phyloP scores from a whole-genome alignment of 1,284 basidiomycete species.

The Cutaneotrichosporon arboriforme region DNA sequence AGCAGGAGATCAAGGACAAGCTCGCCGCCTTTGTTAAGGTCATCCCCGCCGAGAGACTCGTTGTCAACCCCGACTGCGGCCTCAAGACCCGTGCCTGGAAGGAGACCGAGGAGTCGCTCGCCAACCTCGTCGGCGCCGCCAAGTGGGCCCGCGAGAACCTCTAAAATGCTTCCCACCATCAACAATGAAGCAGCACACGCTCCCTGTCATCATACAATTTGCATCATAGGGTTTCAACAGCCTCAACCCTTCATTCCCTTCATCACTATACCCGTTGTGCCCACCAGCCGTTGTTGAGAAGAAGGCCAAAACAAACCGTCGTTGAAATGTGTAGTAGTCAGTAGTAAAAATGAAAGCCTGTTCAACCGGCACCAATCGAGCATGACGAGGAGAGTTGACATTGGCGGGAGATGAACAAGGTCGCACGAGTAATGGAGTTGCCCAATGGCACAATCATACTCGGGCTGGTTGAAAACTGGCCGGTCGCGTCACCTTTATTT shows the following conservation, averaged over 20 bases:
- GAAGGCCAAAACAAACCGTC: slow-evolving; percentile 6
- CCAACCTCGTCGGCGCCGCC: slow-evolving; percentile 81
- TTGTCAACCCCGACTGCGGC: slow-evolving; percentile 84
- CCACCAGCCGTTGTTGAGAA: slow-evolving; percentile 21
- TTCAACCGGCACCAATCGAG: slow-evolving; percentile 43
- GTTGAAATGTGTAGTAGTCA: slow-evolving; percentile 13
- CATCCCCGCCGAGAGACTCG: slow-evolving; percentile 68
- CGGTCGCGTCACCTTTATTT: background rate
- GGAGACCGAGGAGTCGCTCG: slow-evolving; percentile 82
- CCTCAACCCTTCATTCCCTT: slow-evolving; percentile 17
- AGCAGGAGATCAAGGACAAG: slow-evolving; percentile 92
- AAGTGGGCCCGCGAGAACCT: slow-evolving; percentile 79
- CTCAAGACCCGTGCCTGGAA: slow-evolving; percentile 91
- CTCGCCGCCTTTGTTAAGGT: slow-evolving; percentile 76
- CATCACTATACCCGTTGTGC: slow-evolving; percentile 21
- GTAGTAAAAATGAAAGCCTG: slow-evolving; percentile 43
- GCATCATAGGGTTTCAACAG: slow-evolving; percentile 21
- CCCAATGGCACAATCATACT: too few species aligned
- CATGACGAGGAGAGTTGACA: background rate
- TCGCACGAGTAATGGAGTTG: too few species aligned
- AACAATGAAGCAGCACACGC: slow-evolving; percentile 2
- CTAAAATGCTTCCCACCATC: slow-evolving; percentile 51
- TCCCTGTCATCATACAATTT: background rate
- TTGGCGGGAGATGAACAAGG: background rate
- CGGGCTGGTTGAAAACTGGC: background rate